phyloP scores from a whole-genome alignment of 768 basidiomycete species.

The Xerocomus spinulosus region DNA sequence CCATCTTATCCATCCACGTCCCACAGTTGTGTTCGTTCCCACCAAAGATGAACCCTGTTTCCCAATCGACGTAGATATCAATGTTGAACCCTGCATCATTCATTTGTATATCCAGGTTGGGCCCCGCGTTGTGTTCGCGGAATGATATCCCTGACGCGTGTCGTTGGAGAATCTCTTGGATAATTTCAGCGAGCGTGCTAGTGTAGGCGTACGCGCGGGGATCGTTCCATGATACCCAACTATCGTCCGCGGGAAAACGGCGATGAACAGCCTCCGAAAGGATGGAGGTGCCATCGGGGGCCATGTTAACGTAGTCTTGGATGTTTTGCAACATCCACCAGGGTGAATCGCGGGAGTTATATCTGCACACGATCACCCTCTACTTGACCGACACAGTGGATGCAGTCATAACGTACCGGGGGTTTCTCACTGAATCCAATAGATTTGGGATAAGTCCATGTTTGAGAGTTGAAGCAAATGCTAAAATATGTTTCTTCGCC shows the following conservation, averaged over 20 bases:
- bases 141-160: constrained; percentile 92
- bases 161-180: constrained; percentile 93
- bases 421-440: constrained; percentile 81
- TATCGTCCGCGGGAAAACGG: constrained; percentile 93
- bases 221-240: constrained; percentile 92
- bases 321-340: constrained; percentile 99
- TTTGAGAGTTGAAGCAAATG: constrained; percentile 89
- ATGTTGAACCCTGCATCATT: constrained; percentile 88
- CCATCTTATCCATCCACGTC: constrained; percentile 99
- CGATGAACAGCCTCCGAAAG: constrained; percentile 80
- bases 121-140: constrained; percentile 94
- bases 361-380: constrained; percentile 38
- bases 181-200: constrained; percentile 85
- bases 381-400: background rate
- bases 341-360: constrained; percentile 95
- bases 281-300: constrained; percentile 79
- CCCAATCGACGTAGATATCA: constrained; percentile 93
- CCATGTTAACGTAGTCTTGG: constrained; percentile 83
- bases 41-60: constrained; percentile 83
- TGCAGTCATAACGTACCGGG: constrained; percentile 49
- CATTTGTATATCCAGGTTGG: constrained; percentile 98
- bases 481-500: constrained; percentile 85
- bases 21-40: constrained; percentile 86
- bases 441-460: constrained; percentile 97
- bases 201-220: constrained; percentile 75